Percentiles rank a stretch among this genome's conserved stretches.
Conservation (phyloP, 108 stramenopile genomes). For the Bacterosira constricta region DNA sequence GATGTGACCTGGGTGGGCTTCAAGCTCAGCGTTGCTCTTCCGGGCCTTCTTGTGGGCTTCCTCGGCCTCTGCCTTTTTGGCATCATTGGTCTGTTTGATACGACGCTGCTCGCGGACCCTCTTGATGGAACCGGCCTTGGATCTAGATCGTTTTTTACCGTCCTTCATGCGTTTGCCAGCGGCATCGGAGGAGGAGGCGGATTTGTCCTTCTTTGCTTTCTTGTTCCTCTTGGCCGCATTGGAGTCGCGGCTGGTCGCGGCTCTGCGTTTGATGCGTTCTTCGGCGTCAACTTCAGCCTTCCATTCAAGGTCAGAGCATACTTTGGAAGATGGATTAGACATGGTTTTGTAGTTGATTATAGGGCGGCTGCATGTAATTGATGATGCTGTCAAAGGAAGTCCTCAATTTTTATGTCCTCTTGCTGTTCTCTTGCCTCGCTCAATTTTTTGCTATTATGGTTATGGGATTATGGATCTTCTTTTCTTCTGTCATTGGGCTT, state of each 20-base stretch:
- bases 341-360: not conserved
- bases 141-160: not conserved
- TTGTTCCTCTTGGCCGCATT: constrained; percentile 4
- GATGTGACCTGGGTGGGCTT: constrained; percentile 21
- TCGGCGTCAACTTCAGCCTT: constrained; percentile 29
- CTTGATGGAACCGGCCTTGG: constrained; percentile 27
- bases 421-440: too few relatives aligned
- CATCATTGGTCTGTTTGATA: not conserved
- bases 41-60: constrained; percentile 19
- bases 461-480: too few relatives aligned
- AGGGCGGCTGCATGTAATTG: not conserved
- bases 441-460: too few relatives aligned
- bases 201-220: not conserved
- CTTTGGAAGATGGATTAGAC: not conserved
- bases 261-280: constrained; percentile 25
- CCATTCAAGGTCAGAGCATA: constrained; percentile 42
- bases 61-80: constrained; percentile 2
- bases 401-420: too few relatives aligned
- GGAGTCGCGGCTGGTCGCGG: not conserved
- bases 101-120: constrained; percentile 33
- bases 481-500: too few relatives aligned
- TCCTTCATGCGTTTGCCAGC: not conserved
- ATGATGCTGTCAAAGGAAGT: too few relatives aligned
- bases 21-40: not conserved
- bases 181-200: not conserved